Evolutionary conservation across 2,329 filamentous ascomycete species (phyloP), one percentile per base, ranked within the genome.

Genomic region (Cladosporium sp.): DNA sequence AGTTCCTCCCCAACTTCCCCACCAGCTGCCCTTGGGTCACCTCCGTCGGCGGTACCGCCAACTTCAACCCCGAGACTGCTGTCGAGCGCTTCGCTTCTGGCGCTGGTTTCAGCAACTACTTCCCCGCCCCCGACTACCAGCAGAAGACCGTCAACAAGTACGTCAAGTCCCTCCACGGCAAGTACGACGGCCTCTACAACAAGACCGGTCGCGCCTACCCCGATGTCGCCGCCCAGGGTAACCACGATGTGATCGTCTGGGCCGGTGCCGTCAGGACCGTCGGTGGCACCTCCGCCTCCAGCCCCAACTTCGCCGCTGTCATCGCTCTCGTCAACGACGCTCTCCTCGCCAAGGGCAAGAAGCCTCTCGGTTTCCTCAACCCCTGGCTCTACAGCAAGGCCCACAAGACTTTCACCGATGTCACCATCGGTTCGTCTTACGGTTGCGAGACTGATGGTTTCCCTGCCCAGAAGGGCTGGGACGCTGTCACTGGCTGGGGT

Each of bases 301-400:
- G 84, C 1, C 89, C 89, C 0, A 79, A 86, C 0, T 85, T 87
- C 44, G 84, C 86, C 0, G 84, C 81, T 7, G 80, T 90, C 59
- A 80, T 91, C 58, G 80, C 85, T 1, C 81, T 90, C 4, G 78
- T 90, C 67, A 90, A 91, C 71, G 87, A 90, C 70, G 86, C 84
- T 1, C 79, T 87, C 36, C 74, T 89, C 34, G 78, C 81, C 0
- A 76, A 75, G 3, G 83, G 84, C 5, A 82, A 84, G 74, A 73
- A 81, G 0, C 74, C 80, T 0, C 77, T 88, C 55, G 87, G 87
- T 0, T 88, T 86, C 78, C 68, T 88, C 49, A 88, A 89, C 70
- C 86, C 86, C 0, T 87, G 85, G 84, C 71, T 88, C 3, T 88
- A 88, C 72, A 77, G 77, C 8, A 73, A 74, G 57, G 82, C 80